Base-by-base conservation (phyloP, 805 yeast genomes). In the Yueomyces sp. region DNA sequence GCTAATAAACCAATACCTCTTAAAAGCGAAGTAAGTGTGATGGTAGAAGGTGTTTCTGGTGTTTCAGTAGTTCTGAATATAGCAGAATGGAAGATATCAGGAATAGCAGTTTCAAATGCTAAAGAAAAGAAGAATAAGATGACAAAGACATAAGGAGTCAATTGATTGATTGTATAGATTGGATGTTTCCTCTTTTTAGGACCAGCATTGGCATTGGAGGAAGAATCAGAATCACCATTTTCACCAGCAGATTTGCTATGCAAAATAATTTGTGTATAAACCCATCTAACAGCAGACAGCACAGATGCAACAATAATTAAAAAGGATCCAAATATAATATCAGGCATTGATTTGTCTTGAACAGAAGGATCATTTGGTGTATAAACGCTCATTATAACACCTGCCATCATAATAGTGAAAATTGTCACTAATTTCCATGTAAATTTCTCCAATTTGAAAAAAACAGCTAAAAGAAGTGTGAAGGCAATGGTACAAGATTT, bases 241-340 rank as follows among this genome's bases (percentile, higher is more conserved):
- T 31, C 34, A 12, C 37, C 39, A 4, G 79, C 75, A 43, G 76
- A 69, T 49, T 77, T 78, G 39, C 67, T 70, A 49, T 74, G 81
- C 41, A 90, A 65, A 33, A 90, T 69, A 26, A 90, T 60, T 57
- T 92, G 97, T 0, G 96, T 87, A 48, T 88, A 74, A 1, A 95
- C 90, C 97, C 98, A 92, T 48, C 98, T 73, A 41, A 92, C 65
- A 0, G 98, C 98, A 12, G 92, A 80, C 64, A 86, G 73, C 57
- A 82, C 72, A 2, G 94, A 76, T 3, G 95, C 88, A 2, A 74
- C 64, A 29, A 92, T 63, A 2, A 90, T 96, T 31, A 87, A 64
- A 2, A 77, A 43, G 19, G 86, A 77, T 1, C 98, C 97, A 2
- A 80, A 47, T 32, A 59, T 44, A 32, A 49, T 42, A 19, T 19